Percentiles rank a stretch among this genome's conserved stretches.
These are phyloP conservation scores for Clarireedia hainanense DNA, from an alignment of 2,329 filamentous ascomycete species.

Conservation along the genomic window DNA sequence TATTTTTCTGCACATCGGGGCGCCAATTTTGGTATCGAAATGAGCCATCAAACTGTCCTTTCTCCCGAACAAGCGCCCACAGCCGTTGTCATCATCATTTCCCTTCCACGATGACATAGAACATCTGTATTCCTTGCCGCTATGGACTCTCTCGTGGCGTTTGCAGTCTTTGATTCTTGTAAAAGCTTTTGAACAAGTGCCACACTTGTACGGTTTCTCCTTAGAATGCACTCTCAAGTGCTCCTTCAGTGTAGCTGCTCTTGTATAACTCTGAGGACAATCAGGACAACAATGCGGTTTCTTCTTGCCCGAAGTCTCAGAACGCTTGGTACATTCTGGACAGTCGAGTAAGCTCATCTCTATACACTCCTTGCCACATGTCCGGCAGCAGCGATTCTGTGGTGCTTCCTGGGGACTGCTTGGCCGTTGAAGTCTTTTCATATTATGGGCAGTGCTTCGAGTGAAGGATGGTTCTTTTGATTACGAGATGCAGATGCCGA, in stretches of 20 bases:
- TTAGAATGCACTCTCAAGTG: neutral
- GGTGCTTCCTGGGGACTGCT: too few species aligned
- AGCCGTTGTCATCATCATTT: neutral
- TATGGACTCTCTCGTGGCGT: neutral
- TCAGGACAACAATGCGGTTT: neutral
- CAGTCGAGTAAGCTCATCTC: too few species aligned
- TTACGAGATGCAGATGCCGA: too few species aligned
- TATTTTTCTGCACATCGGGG: neutral
- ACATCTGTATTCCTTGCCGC: neutral
- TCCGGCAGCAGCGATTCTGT: too few species aligned
- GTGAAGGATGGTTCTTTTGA: too few species aligned
- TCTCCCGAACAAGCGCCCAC: neutral
- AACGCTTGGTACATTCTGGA: too few species aligned
- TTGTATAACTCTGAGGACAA: neutral
- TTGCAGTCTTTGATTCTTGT: neutral
- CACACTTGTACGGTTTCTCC: neutral
- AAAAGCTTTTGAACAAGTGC: neutral
- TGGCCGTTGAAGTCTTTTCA: too few species aligned
- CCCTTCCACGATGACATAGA: too few species aligned
- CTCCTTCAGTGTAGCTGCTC: neutral
- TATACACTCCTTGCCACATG: too few species aligned
- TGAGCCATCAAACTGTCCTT: neutral
- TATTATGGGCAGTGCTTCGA: too few species aligned
- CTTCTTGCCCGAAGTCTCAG: neutral
- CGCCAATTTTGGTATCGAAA: neutral